These are phyloP conservation scores for Exophiala dermatitidis DNA, from an alignment of 2,329 filamentous ascomycete genomes.

Conservation along the genomic window DNA sequence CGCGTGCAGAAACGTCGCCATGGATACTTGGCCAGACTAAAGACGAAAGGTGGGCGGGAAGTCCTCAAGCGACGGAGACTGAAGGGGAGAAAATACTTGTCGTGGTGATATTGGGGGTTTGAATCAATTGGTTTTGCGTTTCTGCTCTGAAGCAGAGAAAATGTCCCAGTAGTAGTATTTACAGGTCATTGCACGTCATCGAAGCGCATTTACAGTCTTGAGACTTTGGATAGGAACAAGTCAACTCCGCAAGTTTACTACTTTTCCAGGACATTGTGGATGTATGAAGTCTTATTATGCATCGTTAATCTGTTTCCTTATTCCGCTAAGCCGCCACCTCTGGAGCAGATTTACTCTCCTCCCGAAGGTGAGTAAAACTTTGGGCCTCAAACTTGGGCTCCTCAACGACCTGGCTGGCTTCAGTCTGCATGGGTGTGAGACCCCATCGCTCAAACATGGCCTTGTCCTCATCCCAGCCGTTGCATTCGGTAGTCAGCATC, in stretches of 20 bases:
- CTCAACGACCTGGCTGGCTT: constrained; percentile 25
- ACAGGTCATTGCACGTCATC: neutral
- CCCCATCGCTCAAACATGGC: constrained; percentile 80
- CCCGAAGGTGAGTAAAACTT: constrained; percentile 23
- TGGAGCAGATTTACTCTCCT: constrained; percentile 1
- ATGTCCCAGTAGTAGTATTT: neutral
- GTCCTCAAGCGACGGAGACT: constrained; percentile 47
- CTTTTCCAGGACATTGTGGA: neutral
- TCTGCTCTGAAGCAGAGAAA: neutral
- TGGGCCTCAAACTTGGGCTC: constrained; percentile 25
- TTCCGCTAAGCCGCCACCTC: neutral
- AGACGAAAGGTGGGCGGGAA: constrained; percentile 47
- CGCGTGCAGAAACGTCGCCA: constrained; percentile 55
- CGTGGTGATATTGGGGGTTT: constrained; percentile 37
- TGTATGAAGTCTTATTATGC: neutral
- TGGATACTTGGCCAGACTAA: constrained; percentile 51
- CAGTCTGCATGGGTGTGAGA: constrained; percentile 62
- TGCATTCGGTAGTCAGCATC: constrained; percentile 89
- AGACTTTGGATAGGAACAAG: neutral
- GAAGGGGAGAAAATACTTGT: constrained; percentile 48
- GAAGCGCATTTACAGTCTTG: neutral
- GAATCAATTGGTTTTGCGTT: neutral
- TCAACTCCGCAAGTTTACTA: neutral
- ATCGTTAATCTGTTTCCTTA: neutral
- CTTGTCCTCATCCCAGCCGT: constrained; percentile 82